Evolutionary conservation across 2,329 filamentous ascomycete species (phyloP).

Genomic region (Ophiostoma novo-ulmi): DNA sequence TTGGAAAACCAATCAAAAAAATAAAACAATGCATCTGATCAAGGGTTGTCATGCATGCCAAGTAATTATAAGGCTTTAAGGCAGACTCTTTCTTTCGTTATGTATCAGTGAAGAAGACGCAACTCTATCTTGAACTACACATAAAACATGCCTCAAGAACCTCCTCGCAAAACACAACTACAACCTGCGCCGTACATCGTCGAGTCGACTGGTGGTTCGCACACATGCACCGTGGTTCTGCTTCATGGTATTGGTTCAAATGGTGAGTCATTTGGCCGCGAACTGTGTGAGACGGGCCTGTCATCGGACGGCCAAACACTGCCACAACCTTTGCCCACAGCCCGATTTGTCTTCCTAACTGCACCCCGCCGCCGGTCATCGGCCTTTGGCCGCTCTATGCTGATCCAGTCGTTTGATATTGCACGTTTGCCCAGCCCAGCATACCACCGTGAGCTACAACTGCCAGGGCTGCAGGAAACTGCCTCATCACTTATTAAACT

Average conservation of each 20-base stretch:
- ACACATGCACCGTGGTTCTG: conserved; percentile 33
- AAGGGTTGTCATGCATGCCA: no score
- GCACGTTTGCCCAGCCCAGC: conserved; percentile 39
- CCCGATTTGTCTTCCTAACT: conserved; percentile 50
- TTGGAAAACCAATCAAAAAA: no score
- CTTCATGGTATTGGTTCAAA: conserved; percentile 34
- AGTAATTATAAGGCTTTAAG: no score
- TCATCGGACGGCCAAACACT: conserved; percentile 30
- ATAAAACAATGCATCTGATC: no score
- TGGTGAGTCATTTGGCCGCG: conserved; percentile 34
- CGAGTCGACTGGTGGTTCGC: conserved; percentile 25
- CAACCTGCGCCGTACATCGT: conserved; percentile 26
- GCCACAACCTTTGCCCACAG: conserved; percentile 36
- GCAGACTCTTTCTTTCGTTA: no score
- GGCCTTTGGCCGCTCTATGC: conserved; percentile 39
- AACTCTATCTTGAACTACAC: no score
- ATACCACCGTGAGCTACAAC: conserved; percentile 40
- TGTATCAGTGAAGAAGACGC: no score
- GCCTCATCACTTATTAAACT: conserved; percentile 34
- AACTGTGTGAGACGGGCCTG: conserved; percentile 31
- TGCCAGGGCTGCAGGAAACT: conserved; percentile 43
- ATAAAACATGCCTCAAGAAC: no score
- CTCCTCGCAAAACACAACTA: not conserved
- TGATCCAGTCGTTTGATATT: conserved; percentile 51
- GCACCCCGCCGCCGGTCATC: conserved; percentile 42